phyloP scores from a whole-genome alignment of 1,284 basidiomycete species.

The Cryptococcus wingfieldii region DNA sequence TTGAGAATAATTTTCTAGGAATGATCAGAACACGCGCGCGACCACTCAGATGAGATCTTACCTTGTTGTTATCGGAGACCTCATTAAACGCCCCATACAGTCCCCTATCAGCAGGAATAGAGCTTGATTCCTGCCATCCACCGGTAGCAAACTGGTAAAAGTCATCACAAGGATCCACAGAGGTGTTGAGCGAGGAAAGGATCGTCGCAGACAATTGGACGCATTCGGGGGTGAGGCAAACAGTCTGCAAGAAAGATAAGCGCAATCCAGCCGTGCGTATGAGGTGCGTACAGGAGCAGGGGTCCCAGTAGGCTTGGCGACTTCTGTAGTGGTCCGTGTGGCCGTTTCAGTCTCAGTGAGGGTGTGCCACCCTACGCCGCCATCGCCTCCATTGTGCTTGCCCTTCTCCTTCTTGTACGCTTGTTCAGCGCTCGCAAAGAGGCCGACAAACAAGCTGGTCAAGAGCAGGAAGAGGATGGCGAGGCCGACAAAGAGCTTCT shows the following conservation, averaged over 20 bases:
- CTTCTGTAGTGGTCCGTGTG: slow-evolving; percentile 21
- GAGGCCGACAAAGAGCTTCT: slow-evolving; percentile 72
- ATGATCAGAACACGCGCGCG: not conserved
- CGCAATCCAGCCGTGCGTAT: not conserved
- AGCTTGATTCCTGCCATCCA: slow-evolving; percentile 74
- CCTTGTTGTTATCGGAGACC: slow-evolving; percentile 49
- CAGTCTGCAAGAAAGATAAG: slow-evolving; percentile 48
- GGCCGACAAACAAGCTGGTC: slow-evolving; percentile 79
- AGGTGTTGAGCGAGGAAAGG: slow-evolving; percentile 71
- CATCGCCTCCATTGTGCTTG: slow-evolving; percentile 27
- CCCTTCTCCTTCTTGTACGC: slow-evolving; percentile 57
- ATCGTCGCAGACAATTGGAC: slow-evolving; percentile 78
- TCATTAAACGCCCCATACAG: slow-evolving; percentile 53
- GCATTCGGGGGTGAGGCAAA: slow-evolving; percentile 76
- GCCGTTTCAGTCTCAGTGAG: slow-evolving; percentile 42
- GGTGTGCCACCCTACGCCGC: slow-evolving; percentile 17
- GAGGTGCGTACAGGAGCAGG: slow-evolving; percentile 21
- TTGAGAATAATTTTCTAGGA: slow-evolving; percentile 46
- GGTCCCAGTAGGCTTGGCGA: slow-evolving; percentile 44
- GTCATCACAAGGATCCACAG: slow-evolving; percentile 88
- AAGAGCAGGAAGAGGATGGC: slow-evolving; percentile 74
- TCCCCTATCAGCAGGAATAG: slow-evolving; percentile 78
- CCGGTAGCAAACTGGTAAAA: slow-evolving; percentile 88
- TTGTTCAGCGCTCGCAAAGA: slow-evolving; percentile 82
- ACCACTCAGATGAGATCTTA: slow-evolving; percentile 1